phyloP scores from a whole-genome alignment of 192 early-diverging fungal genomes.

The Coemansia sp. region DNA sequence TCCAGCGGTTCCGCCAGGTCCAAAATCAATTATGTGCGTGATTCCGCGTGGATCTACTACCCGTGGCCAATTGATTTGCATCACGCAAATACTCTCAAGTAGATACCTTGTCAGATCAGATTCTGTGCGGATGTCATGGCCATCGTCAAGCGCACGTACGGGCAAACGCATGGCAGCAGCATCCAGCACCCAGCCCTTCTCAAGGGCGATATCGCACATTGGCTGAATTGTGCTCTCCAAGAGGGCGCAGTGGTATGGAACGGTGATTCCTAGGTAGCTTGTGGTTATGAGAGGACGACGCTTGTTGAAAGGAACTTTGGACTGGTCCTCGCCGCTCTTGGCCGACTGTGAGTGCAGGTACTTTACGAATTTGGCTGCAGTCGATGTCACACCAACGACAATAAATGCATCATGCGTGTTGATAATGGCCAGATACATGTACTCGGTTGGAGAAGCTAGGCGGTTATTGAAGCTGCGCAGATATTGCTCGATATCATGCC shows the following conservation, averaged over 20 bases:
- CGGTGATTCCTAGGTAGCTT: slow-evolving; percentile 79
- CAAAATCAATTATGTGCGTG: slow-evolving; percentile 91
- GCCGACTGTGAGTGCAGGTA: slow-evolving; percentile 12
- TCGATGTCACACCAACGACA: slow-evolving; percentile 12
- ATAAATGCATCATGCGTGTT: slow-evolving; percentile 25
- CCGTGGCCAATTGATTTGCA: slow-evolving; percentile 61
- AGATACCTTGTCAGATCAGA: slow-evolving; percentile 65
- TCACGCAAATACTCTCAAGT: slow-evolving; percentile 65
- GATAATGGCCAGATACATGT: slow-evolving; percentile 18
- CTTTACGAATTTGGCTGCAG: slow-evolving; percentile 11
- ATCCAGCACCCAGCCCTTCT: slow-evolving; percentile 28
- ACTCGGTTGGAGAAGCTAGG: not conserved
- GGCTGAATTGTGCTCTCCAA: not conserved
- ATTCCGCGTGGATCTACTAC: slow-evolving; percentile 53
- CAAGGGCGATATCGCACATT: not conserved
- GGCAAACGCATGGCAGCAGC: slow-evolving; percentile 41
- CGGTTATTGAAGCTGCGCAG: slow-evolving; percentile 19
- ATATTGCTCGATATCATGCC: not conserved
- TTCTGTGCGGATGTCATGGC: slow-evolving; percentile 67
- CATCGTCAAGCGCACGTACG: slow-evolving; percentile 77
- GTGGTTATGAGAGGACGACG: slow-evolving; percentile 75
- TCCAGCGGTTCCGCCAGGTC: slow-evolving; percentile 78
- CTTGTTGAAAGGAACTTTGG: slow-evolving; percentile 72
- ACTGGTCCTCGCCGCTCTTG: slow-evolving; percentile 52
- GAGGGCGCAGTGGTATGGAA: slow-evolving; percentile 65